These are phyloP conservation scores for Viola odorata DNA, from an alignment of 345 rosid species.

Conservation along the genomic window DNA sequence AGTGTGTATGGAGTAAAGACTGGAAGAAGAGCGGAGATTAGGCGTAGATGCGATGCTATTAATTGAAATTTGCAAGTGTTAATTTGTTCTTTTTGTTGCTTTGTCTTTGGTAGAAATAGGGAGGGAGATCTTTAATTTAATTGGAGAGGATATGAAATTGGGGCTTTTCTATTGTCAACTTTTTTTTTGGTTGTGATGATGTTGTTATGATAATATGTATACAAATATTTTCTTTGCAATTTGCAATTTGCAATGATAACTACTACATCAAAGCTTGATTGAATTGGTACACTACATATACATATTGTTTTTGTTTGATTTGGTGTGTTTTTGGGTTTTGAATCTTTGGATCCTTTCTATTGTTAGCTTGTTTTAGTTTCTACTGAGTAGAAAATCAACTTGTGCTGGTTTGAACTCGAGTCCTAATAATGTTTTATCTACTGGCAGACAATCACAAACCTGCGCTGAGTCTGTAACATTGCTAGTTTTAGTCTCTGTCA, in stretches of 20 bases:
- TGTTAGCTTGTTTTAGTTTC: too few relatives aligned
- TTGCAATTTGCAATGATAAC: not conserved
- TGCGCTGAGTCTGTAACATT: too few relatives aligned
- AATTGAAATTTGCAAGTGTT: slow-evolving; percentile 30
- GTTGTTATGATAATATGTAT: slow-evolving; percentile 18
- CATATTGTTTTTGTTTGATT: slow-evolving; percentile 9
- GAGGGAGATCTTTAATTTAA: not conserved
- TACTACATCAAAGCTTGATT: slow-evolving; percentile 22
- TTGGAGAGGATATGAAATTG: slow-evolving; percentile 1
- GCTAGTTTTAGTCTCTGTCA: too few relatives aligned
- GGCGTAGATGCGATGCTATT: slow-evolving; percentile 83
- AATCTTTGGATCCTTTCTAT: too few relatives aligned
- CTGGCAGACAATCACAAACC: too few relatives aligned
- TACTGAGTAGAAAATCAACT: too few relatives aligned
- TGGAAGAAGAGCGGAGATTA: slow-evolving; percentile 81
- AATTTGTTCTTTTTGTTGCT: not conserved
- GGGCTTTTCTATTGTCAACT: slow-evolving; percentile 9
- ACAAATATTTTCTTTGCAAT: slow-evolving; percentile 16
- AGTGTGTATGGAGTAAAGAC: slow-evolving; percentile 65
- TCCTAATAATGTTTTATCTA: too few relatives aligned
- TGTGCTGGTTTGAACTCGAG: too few relatives aligned
- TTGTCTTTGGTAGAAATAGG: not conserved
- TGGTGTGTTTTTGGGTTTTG: not conserved
- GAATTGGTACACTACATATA: slow-evolving; percentile 11
- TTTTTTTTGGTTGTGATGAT: slow-evolving; percentile 19